A percentile compares a stretch with the other conserved stretches of the same genome.
Evolutionary conservation across 1,284 basidiomycete species (phyloP).

Genomic region (Boletus hoseneyae): DNA sequence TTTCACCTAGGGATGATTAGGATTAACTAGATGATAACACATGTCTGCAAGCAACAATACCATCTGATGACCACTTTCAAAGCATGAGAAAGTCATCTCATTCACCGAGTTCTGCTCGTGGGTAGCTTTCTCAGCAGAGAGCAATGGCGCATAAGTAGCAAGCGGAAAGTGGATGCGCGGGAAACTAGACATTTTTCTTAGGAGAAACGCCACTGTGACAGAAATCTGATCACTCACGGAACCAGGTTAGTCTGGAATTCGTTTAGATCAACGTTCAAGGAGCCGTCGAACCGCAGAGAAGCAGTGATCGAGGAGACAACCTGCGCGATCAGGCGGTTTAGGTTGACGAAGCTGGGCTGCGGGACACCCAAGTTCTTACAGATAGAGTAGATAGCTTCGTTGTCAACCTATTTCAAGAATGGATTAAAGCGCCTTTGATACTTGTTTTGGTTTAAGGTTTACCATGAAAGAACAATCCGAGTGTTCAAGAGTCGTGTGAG

Average conservation of each 20-base stretch:
- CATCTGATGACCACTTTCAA: constrained; percentile 98
- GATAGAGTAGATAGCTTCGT: constrained; percentile 98
- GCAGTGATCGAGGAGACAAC: constrained; percentile 98
- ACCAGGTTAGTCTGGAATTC: constrained; percentile 99
- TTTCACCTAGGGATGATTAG: constrained; percentile 56
- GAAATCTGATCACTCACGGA: constrained; percentile 54
- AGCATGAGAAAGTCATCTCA: constrained; percentile 98
- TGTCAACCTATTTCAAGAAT: constrained; percentile 67
- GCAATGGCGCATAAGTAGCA: constrained; percentile 92
- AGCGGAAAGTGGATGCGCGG: constrained; percentile 98
- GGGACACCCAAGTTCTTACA: constrained; percentile 93
- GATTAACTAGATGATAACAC: constrained; percentile 7
- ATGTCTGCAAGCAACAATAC: constrained; percentile 36
- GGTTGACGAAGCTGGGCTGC: constrained; percentile 90
- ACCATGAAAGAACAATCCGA: constrained; percentile 99
- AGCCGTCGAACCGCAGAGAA: constrained; percentile 96
- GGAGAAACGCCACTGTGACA: constrained; percentile 2
- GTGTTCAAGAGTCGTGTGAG: constrained; percentile 98
- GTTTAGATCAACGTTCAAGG: constrained; percentile 96
- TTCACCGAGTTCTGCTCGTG: constrained; percentile 98
- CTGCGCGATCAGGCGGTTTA: constrained; percentile 96
- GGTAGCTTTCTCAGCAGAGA: constrained; percentile 83
- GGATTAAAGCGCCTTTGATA: constrained; percentile 3
- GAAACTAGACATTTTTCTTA: constrained; percentile 52
- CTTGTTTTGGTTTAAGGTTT: constrained; percentile 10